Evolutionary conservation across 768 basidiomycete species (phyloP).

Genomic region (Macrolepiota albuminosa): DNA sequence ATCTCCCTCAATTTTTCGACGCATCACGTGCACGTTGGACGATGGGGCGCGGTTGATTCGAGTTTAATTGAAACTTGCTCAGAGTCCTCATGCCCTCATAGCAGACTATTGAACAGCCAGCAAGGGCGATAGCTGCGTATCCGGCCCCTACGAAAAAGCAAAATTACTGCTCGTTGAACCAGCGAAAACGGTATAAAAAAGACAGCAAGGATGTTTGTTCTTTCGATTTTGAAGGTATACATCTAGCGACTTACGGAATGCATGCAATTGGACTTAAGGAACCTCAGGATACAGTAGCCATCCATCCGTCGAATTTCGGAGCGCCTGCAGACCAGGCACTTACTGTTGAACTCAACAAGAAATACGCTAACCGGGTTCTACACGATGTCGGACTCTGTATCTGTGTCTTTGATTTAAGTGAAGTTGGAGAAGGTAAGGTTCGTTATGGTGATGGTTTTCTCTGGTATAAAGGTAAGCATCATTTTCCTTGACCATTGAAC

Average conservation of each 20-base stretch:
- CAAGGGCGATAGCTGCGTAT: background rate
- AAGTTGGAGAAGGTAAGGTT: constrained; percentile 88
- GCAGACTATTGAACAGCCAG: constrained; percentile 1
- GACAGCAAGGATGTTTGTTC: constrained; percentile 34
- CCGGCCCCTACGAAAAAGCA: background rate
- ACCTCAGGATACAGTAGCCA: constrained; percentile 78
- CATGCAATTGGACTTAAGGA: background rate
- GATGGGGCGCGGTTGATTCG: background rate
- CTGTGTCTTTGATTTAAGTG: constrained; percentile 81
- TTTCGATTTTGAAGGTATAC: constrained; percentile 40
- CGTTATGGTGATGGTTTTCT: constrained; percentile 92
- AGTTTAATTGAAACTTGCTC: background rate
- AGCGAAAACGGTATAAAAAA: background rate
- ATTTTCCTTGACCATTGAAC: background rate
- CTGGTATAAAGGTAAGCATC: constrained; percentile 82
- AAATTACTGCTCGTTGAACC: background rate
- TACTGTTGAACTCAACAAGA: constrained; percentile 85
- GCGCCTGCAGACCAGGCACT: constrained; percentile 75
- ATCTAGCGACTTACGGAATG: background rate
- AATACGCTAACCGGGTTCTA: constrained; percentile 89
- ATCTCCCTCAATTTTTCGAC: constrained; percentile 10
- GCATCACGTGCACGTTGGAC: constrained; percentile 10
- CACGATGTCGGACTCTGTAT: constrained; percentile 91
- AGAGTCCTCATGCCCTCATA: constrained; percentile 10
- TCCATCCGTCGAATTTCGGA: constrained; percentile 86